Evolutionary conservation across 2,329 filamentous ascomycete species (phyloP), one percentile per base, ranked within the genome.

Genomic region (Diaporthe sp.): DNA sequence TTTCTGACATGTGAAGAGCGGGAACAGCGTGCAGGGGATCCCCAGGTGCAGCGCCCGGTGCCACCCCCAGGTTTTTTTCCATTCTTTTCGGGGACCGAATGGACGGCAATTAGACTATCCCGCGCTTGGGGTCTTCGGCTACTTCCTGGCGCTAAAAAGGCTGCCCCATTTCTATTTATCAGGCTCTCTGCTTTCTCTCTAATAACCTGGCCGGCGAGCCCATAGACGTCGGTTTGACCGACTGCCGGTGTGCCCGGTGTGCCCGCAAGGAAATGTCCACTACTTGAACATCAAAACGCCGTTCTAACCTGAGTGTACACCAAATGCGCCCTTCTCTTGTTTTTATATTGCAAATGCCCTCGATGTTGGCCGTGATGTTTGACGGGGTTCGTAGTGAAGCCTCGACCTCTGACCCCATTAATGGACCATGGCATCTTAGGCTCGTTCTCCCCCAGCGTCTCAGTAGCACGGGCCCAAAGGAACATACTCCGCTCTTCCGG

Each of bases 11-110:
- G 63, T 68, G 63, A 68, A 32, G 32, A 22, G 63, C 63, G 63
- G 63, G 63, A 68, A 39, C 30, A 4, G 22, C 32, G 63, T 63
- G 44, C 69, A 63, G 56, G 44, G 44, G 56, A 42, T 42, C 56
- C 17, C 58, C 27, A 71, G n/a, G 44, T 5, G 37, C 53, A n/a
- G n/a, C n/a, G 32, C 55, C 69, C 42, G 55, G 55, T 70, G 51
- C 42, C 39, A 51, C 30, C 53, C 51, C 68, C 44, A 47, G 19
- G 27, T 25, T 66, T 51, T 37, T 12, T 32, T 19, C 8, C 53
- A 32, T 63, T 22, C 44, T 53, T 27, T 42, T 71, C 70, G 70
- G 70, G 37, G 27, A 68, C 47, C 63, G 47, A 53, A 47, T 53
- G 63, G 47, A 51, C n/a, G 63, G 47, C 63, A 68, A 25, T 68